Conservation (phyloP, 1,139 yeast species). For the Hyphopichia buzzinii region DNA sequence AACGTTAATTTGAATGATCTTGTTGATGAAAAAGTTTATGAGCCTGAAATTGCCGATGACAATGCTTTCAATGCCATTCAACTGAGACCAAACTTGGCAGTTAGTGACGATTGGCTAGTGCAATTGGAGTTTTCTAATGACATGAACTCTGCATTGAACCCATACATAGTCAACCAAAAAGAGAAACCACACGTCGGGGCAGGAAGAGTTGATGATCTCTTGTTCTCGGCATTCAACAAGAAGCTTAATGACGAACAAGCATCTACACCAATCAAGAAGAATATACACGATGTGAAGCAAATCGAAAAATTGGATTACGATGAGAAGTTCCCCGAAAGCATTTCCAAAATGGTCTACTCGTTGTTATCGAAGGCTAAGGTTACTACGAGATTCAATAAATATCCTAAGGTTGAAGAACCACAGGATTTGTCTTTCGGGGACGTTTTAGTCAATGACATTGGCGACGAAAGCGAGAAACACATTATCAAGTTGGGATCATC, state of each 20-base stretch:
- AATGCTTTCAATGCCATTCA: conserved; percentile 31
- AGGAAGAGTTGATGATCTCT: conserved; percentile 44
- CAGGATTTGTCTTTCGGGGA: conserved; percentile 23
- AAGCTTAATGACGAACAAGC: conserved; percentile 17
- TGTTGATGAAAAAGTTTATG: conserved; percentile 64
- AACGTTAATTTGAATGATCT: conserved; percentile 38
- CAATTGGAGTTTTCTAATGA: conserved; percentile 60
- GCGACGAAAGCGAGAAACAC: conserved; percentile 14
- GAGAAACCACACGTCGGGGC: conserved; percentile 18
- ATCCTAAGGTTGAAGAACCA: conserved; percentile 21
- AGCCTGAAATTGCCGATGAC: conserved; percentile 51
- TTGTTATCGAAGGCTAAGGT: conserved; percentile 22
- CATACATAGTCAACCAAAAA: conserved; percentile 17
- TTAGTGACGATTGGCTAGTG: conserved; percentile 60
- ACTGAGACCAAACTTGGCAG: conserved; percentile 39
- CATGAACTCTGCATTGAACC: conserved; percentile 47
- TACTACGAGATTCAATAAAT: conserved; percentile 20
- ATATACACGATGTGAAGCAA: conserved; percentile 11
- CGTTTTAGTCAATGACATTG: conserved; percentile 15
- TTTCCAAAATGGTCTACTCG: conserved; percentile 17
- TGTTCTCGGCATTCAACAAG: conserved; percentile 51
- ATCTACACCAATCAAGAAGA: conserved; percentile 22
- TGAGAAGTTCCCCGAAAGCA: conserved; percentile 17
- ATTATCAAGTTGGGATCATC: conserved; percentile 14
- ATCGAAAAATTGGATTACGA: conserved; percentile 13